These are phyloP conservation scores for Colletotrichum karsti DNA, from an alignment of 2,329 filamentous ascomycete genomes.

Conservation along the genomic window DNA sequence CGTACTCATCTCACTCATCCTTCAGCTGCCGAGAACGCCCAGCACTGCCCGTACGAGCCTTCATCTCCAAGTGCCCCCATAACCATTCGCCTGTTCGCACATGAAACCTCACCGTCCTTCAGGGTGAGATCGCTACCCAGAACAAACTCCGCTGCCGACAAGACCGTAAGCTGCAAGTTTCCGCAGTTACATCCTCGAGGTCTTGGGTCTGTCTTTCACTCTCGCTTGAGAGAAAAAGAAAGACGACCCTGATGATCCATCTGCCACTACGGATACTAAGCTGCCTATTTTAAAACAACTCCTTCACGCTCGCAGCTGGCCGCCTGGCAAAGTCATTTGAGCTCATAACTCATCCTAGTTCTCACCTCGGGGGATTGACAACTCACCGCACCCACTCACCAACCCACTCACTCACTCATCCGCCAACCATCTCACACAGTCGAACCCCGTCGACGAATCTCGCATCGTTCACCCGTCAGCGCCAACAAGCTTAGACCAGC, in stretches of 20 bases:
- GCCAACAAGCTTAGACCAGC: constrained; percentile 12
- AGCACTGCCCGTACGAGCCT: neutral
- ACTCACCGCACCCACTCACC: constrained; percentile 5
- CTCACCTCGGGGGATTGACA: neutral
- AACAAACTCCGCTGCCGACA: neutral
- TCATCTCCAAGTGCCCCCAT: constrained; percentile 19
- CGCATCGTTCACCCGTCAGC: constrained; percentile 1
- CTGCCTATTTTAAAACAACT: neutral
- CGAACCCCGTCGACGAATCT: neutral
- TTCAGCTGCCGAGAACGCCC: constrained; percentile 22
- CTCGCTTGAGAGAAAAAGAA: neutral
- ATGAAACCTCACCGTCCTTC: neutral
- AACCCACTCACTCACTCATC: neutral
- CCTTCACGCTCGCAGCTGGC: neutral
- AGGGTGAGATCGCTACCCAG: constrained; percentile 1
- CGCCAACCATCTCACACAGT: neutral
- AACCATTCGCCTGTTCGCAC: constrained; percentile 2
- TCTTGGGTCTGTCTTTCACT: neutral
- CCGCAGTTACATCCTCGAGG: neutral
- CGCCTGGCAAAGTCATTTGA: neutral
- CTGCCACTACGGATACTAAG: neutral
- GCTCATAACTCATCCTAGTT: neutral
- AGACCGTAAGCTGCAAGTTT: neutral
- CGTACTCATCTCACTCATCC: constrained; percentile 6
- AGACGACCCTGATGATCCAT: neutral